phyloP scores from a whole-genome alignment of 257 asterid species.

The Solanum megistacrolobum region DNA sequence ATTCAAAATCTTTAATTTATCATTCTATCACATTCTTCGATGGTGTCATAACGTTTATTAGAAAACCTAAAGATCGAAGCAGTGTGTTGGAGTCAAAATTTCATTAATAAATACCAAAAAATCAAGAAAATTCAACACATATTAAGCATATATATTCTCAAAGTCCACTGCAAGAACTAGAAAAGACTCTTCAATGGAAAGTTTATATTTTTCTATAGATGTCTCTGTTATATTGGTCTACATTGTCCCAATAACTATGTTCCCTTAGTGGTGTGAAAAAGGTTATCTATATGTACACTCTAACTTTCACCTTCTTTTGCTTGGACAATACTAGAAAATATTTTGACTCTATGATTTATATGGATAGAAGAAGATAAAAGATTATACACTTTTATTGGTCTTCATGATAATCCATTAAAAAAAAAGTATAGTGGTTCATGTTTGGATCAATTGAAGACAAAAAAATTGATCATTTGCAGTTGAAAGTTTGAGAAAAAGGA shows the following conservation, averaged over 20 bases:
- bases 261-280: not conserved
- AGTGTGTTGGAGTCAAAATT: not conserved
- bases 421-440: not conserved
- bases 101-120: not conserved
- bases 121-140: not conserved
- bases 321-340: not conserved
- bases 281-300: not conserved
- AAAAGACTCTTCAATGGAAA: not conserved
- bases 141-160: not conserved
- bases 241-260: not conserved
- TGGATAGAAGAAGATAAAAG: not conserved
- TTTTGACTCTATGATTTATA: not conserved
- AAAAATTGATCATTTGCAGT: not conserved
- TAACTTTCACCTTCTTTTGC: not conserved
- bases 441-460: not conserved
- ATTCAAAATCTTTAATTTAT: not conserved
- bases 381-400: not conserved
- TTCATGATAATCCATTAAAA: not conserved
- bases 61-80: not conserved
- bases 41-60: not conserved
- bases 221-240: not conserved
- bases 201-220: not conserved
- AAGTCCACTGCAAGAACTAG: not conserved
- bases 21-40: accelerated
- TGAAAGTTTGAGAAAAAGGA: not conserved